Evolutionary conservation across 768 basidiomycete genomes (phyloP).

Genomic region (Macrolepiota dolichaula): DNA sequence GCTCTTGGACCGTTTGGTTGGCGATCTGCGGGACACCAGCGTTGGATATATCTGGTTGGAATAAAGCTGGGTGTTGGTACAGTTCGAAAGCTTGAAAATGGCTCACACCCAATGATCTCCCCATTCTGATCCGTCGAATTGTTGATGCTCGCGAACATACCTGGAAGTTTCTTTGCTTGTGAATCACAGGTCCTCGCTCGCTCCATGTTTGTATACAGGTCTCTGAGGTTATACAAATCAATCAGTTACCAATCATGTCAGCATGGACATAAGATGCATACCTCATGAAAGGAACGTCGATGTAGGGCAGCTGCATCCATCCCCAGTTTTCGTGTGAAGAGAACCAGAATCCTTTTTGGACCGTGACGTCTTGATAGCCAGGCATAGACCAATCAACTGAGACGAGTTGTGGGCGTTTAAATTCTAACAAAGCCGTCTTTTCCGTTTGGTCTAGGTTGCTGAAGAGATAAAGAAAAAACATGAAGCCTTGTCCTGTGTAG

Average conservation of each 20-base stretch:
- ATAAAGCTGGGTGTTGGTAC: not conserved
- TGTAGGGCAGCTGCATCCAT: slow-evolving; percentile 22
- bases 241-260: not conserved
- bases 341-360: slow-evolving; percentile 24
- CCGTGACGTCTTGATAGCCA: slow-evolving; percentile 16
- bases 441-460: slow-evolving; percentile 15
- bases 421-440: slow-evolving; percentile 15
- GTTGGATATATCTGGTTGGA: slow-evolving; percentile 19
- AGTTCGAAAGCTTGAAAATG: not conserved
- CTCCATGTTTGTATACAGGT: slow-evolving; percentile 20
- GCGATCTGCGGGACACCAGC: slow-evolving; percentile 21
- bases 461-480: slow-evolving; percentile 21
- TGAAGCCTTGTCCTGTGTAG: slow-evolving; percentile 18
- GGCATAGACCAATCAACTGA: slow-evolving; percentile 16
- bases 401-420: slow-evolving; percentile 20
- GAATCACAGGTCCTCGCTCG: slow-evolving; percentile 22
- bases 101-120: slow-evolving; percentile 21
- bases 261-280: not conserved
- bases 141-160: slow-evolving; percentile 22
- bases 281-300: slow-evolving; percentile 19
- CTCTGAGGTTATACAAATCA: not conserved
- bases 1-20: slow-evolving; percentile 21
- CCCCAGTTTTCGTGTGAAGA: slow-evolving; percentile 24
- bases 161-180: slow-evolving; percentile 15
- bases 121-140: slow-evolving; percentile 21